phyloP scores from a whole-genome alignment of 139 green algal species.

The Chlamydomonas sp. region DNA sequence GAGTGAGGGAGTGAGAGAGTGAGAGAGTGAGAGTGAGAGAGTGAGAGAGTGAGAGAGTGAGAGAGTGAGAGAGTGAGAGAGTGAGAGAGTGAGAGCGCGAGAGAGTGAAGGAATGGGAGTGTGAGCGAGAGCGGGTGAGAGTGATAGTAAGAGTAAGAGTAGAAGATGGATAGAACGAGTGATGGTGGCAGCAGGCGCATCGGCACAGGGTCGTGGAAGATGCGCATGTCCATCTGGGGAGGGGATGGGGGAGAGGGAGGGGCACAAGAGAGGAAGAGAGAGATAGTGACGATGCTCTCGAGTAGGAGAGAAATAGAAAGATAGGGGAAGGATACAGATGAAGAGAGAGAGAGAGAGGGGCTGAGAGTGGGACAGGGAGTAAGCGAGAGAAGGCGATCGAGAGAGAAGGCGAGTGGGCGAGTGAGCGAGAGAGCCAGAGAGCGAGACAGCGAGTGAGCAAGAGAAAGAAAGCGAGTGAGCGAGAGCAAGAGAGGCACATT shows the following conservation, averaged over 20 bases:
- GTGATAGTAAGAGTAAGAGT: background rate
- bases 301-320: background rate
- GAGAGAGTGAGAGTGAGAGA: background rate
- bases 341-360: background rate
- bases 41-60: background rate
- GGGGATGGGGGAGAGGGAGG: background rate
- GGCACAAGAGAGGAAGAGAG: too few relatives aligned
- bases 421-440: background rate
- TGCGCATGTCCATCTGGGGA: background rate
- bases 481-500: background rate
- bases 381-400: background rate
- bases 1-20: background rate
- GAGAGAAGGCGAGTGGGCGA: background rate
- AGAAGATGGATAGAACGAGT: slow-evolving; percentile 7
- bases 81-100: background rate
- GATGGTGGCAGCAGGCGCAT: slow-evolving; percentile 11
- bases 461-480: background rate
- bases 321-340: background rate
- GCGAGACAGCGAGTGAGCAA: background rate
- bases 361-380: too few relatives aligned
- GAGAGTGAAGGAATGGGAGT: background rate
- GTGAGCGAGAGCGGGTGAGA: background rate
- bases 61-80: background rate
- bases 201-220: slow-evolving; percentile 24
- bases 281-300: too few relatives aligned